A percentile compares a stretch with the other conserved stretches of the same genome.
Conservation (phyloP, 352 stramenopile species). For the Globisporangium canariense region DNA sequence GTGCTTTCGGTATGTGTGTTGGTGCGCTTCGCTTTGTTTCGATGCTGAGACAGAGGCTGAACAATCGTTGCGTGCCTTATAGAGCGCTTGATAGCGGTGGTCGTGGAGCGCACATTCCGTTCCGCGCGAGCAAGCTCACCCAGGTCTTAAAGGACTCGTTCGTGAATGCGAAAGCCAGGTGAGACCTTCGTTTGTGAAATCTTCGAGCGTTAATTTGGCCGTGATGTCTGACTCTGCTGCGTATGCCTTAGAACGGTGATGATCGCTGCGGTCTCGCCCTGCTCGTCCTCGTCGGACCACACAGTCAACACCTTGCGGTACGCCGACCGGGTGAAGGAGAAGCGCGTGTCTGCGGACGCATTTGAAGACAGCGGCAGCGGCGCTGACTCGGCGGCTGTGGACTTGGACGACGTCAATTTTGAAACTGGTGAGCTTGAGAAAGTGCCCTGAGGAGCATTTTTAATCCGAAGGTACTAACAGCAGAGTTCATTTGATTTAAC, state of each 20-base stretch:
- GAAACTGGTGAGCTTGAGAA: slow-evolving; percentile 34
- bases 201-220: too few species aligned
- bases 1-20: slow-evolving; percentile 82
- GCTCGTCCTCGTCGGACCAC: slow-evolving; percentile 92
- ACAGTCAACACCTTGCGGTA: slow-evolving; percentile 98
- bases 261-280: slow-evolving; percentile 94
- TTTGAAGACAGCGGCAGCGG: slow-evolving; percentile 43
- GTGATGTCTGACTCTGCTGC: not conserved
- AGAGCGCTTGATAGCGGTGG: slow-evolving; percentile 90
- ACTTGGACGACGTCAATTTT: slow-evolving; percentile 56
- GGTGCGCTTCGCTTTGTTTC: not conserved
- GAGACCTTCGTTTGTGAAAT: too few species aligned
- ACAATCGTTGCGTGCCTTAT: not conserved
- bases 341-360: slow-evolving; percentile 74
- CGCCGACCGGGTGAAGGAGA: slow-evolving; percentile 96
- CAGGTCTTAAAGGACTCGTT: slow-evolving; percentile 99
- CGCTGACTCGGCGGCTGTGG: slow-evolving; percentile 30
- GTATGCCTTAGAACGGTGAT: slow-evolving; percentile 88
- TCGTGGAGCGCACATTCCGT: slow-evolving; percentile 91
- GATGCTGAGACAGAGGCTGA: not conserved
- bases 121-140: slow-evolving; percentile 95
- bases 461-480: not conserved
- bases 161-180: slow-evolving; percentile 90
- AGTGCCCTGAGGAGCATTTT: not conserved
- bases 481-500: not conserved